A percentile compares a stretch with the other conserved stretches of the same genome.
phyloP scores from a whole-genome alignment of 345 rosid genomes.

The Adansonia digitata region DNA sequence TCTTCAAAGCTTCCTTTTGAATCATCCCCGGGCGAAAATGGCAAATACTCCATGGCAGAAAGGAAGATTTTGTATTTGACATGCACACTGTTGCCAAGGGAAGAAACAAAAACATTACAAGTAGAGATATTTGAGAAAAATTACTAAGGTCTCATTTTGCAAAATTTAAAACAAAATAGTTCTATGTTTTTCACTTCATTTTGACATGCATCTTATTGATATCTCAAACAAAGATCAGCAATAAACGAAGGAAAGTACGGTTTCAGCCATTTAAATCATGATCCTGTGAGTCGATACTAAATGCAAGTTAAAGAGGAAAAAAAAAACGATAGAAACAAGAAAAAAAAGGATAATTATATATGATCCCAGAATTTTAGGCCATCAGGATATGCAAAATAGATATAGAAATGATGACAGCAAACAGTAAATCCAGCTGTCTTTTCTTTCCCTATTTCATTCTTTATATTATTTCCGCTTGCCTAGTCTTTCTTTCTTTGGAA shows the following conservation, averaged over 20 bases:
- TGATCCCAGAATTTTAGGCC: background rate
- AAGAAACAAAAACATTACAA: background rate
- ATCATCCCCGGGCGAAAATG: conserved; percentile 65
- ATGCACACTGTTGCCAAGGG: conserved; percentile 53
- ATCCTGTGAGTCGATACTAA: background rate
- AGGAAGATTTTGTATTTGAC: conserved; percentile 87
- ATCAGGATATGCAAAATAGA: too few relatives aligned
- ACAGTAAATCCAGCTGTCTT: background rate
- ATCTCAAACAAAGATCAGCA: background rate
- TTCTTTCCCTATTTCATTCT: background rate
- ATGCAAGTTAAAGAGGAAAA: background rate
- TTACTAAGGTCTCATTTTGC: background rate
- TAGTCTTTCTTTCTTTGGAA: background rate
- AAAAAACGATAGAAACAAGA: background rate
- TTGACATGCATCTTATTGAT: conserved; percentile 1
- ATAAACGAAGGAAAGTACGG: background rate
- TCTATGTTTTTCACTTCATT: conserved; percentile 4
- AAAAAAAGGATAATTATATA: background rate
- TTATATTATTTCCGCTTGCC: background rate
- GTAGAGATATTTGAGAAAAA: conserved; percentile 2
- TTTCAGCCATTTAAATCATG: background rate
- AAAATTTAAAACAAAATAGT: background rate
- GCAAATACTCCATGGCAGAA: conserved; percentile 85
- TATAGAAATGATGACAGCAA: background rate
- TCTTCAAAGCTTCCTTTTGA: conserved; percentile 91